These are phyloP conservation scores for Camellia oleifera DNA, from an alignment of 179 eudicot species.

Conservation along the genomic window DNA sequence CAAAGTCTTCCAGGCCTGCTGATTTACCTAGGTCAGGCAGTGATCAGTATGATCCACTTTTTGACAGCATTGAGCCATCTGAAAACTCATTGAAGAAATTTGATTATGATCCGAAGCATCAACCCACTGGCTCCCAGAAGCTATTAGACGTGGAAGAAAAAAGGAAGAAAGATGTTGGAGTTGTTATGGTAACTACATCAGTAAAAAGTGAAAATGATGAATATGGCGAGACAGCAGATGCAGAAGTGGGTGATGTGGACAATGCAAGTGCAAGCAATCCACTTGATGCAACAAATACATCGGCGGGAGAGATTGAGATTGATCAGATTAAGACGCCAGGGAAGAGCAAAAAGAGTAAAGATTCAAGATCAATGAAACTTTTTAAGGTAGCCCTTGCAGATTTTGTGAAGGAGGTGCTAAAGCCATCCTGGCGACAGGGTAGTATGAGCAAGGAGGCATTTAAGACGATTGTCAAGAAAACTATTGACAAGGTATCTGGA, in stretches of 20 bases:
- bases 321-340: constrained; percentile 59
- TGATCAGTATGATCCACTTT: constrained; percentile 83
- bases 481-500: constrained; percentile 93
- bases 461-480: constrained; percentile 95
- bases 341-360: constrained; percentile 63
- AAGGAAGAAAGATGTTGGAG: constrained; percentile 47
- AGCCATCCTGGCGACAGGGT: constrained; percentile 98
- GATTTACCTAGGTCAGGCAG: constrained; percentile 44
- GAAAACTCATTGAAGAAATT: constrained; percentile 49
- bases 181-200: constrained; percentile 37
- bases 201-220: constrained; percentile 74
- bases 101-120: constrained; percentile 43
- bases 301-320: constrained; percentile 70
- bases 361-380: constrained; percentile 81
- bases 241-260: constrained; percentile 76
- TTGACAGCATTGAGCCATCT: constrained; percentile 80
- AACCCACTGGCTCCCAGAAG: constrained; percentile 37
- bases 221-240: constrained; percentile 92
- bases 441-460: constrained; percentile 99
- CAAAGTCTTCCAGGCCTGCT: constrained; percentile 31
- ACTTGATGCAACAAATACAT: constrained; percentile 39
- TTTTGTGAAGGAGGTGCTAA: constrained; percentile 90
- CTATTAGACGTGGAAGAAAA: constrained; percentile 52
- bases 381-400: constrained; percentile 80
- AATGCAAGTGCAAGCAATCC: constrained; percentile 60